Percentiles rank a stretch among this genome's conserved stretches.
Conservation (phyloP, 169 alveolate species). For the Eimeria falciformis region DNA sequence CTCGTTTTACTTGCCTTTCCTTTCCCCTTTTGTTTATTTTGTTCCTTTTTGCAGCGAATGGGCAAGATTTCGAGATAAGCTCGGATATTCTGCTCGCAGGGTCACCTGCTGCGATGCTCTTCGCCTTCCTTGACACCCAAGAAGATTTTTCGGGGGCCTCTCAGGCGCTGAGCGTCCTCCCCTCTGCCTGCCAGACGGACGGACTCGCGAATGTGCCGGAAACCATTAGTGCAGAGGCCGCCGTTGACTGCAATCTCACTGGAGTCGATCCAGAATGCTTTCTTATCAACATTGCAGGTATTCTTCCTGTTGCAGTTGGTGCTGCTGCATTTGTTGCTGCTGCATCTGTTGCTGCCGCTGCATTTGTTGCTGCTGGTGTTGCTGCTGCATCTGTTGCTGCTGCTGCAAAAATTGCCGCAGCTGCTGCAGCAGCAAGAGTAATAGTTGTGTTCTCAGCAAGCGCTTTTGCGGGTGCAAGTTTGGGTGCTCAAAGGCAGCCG, state of each 20-base stretch:
- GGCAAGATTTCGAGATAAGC: slow-evolving; percentile 39
- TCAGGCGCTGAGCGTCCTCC: slow-evolving; percentile 7
- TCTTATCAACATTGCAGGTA: slow-evolving; percentile 54
- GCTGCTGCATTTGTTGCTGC: background rate
- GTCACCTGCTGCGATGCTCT: slow-evolving; percentile 49
- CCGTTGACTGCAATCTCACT: slow-evolving; percentile 72
- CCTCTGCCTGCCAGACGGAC: slow-evolving; percentile 2
- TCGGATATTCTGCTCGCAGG: slow-evolving; percentile 44
- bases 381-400: background rate
- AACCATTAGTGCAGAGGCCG: background rate
- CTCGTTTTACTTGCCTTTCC: background rate
- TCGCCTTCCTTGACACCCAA: slow-evolving; percentile 39
- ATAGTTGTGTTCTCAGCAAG: background rate
- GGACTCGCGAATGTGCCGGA: background rate
- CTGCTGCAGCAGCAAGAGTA: background rate
- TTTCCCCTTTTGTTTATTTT: background rate
- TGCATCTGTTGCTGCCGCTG: background rate
- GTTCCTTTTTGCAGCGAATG: background rate
- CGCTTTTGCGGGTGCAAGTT: background rate
- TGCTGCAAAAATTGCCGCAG: background rate
- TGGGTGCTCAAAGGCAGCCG: no score
- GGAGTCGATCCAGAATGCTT: slow-evolving; percentile 70
- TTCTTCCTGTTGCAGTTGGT: background rate
- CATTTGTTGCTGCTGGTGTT: background rate
- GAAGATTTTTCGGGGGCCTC: slow-evolving; percentile 41